Evolutionary conservation across 257 asterid genomes (phyloP).

Genomic region (Capsicum baccatum): DNA sequence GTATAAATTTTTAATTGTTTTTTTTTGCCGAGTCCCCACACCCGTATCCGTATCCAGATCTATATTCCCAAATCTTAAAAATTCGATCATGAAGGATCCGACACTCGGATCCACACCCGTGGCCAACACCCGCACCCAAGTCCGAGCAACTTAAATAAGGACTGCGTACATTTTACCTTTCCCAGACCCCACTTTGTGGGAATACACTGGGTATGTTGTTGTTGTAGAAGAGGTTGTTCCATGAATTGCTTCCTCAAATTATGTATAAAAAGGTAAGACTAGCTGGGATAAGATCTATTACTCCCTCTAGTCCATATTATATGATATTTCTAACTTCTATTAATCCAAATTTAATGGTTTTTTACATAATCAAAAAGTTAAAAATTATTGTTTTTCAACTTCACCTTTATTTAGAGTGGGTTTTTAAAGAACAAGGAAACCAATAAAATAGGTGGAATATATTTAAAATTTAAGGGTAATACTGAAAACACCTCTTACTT

Average conservation of each 20-base stretch:
- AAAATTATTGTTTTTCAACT: not conserved
- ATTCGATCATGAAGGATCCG: no score
- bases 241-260: not conserved
- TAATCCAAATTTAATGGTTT: not conserved
- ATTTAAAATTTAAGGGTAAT: slow-evolving; percentile 4
- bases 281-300: not conserved
- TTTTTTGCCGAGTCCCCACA: no score
- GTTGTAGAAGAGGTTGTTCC: not conserved
- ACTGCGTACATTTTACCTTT: no score
- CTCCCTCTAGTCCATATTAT: not conserved
- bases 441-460: not conserved
- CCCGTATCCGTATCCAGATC: no score
- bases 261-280: not conserved
- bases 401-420: slow-evolving; percentile 9
- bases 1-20: no score
- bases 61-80: no score
- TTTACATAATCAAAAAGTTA: not conserved
- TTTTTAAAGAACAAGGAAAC: not conserved
- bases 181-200: no score
- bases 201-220: no score
- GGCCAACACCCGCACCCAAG: no score
- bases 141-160: no score
- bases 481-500: not conserved
- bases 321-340: not conserved
- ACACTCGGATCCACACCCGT: no score